Evolutionary conservation across 192 early-diverging fungal genomes (phyloP).

Genomic region (Coemansia sp.): DNA sequence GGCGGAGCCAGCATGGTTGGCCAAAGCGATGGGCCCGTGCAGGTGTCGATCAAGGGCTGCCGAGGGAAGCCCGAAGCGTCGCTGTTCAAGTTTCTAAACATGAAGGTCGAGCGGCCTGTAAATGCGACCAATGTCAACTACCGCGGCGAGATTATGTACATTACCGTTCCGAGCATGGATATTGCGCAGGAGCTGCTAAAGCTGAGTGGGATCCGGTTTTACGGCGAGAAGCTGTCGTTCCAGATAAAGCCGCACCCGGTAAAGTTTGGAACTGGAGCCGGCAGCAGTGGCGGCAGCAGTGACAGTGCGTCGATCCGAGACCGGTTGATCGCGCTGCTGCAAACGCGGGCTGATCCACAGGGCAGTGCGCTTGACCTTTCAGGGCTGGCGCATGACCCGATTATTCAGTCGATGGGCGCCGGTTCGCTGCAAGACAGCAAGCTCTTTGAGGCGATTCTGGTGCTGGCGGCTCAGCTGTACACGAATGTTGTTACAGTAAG

Average conservation of each 20-base stretch:
- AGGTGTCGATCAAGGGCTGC: conserved; percentile 49
- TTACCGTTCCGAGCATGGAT: conserved; percentile 26
- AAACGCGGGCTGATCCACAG: conserved; percentile 42
- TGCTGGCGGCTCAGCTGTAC: conserved; percentile 41
- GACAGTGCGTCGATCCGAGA: conserved; percentile 37
- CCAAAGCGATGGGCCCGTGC: conserved; percentile 24
- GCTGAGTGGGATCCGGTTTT: conserved; percentile 49
- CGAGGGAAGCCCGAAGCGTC: conserved; percentile 37
- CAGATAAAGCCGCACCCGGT: conserved; percentile 44
- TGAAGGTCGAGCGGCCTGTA: conserved; percentile 32
- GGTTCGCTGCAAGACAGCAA: conserved; percentile 43
- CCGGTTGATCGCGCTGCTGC: conserved; percentile 38
- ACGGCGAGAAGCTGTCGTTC: conserved; percentile 39
- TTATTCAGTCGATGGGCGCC: conserved; percentile 37
- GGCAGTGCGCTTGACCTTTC: conserved; percentile 45
- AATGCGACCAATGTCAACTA: conserved; percentile 31
- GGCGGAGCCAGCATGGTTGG: conserved; percentile 21
- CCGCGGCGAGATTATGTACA: conserved; percentile 46
- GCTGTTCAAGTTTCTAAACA: conserved; percentile 38
- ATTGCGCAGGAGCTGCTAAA: conserved; percentile 43
- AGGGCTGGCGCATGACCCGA: conserved; percentile 30
- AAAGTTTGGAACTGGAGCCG: conserved; percentile 30
- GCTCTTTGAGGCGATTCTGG: conserved; percentile 44
- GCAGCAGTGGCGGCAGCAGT: conserved; percentile 3
- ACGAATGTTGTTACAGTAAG: conserved; percentile 30